Conservation (phyloP, 768 basidiomycete species). For the Trametes gibbosa region DNA sequence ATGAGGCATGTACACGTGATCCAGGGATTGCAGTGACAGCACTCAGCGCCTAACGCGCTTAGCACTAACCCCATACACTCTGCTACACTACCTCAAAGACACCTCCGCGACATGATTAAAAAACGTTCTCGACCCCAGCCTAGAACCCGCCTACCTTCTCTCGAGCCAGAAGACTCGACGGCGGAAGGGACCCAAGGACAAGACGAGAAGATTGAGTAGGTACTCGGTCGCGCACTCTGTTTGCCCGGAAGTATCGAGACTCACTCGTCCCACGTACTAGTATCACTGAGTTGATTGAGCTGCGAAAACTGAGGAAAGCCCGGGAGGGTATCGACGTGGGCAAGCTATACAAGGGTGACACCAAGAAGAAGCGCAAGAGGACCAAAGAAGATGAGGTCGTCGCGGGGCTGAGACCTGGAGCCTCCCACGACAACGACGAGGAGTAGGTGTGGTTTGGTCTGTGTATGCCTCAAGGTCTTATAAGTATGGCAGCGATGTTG, state of each 20-base stretch:
- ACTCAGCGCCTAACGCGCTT: too few relatives aligned
- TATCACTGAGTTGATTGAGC: conserved; percentile 78
- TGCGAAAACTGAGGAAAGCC: conserved; percentile 70
- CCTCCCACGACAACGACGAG: conserved; percentile 48
- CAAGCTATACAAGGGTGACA: conserved; percentile 83
- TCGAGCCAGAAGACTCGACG: conserved; percentile 30
- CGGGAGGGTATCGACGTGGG: conserved; percentile 83
- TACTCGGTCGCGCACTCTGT: conserved; percentile 1
- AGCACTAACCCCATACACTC: too few relatives aligned
- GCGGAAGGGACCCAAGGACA: conserved; percentile 34
- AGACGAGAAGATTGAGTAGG: conserved; percentile 25
- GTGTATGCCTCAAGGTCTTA: not conserved
- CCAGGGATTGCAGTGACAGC: too few relatives aligned
- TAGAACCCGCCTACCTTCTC: conserved; percentile 50
- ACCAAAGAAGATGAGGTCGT: conserved; percentile 41
- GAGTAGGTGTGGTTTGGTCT: conserved; percentile 38
- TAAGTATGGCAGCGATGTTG: conserved; percentile 45
- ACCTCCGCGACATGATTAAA: conserved; percentile 54
- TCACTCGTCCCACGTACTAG: conserved; percentile 35
- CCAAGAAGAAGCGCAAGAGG: conserved; percentile 65
- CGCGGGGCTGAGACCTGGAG: conserved; percentile 59
- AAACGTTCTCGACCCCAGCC: conserved; percentile 68
- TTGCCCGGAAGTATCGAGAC: conserved; percentile 1
- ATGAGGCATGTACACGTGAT: too few relatives aligned
- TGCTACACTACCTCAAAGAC: too few relatives aligned